Evolutionary conservation across 805 yeast genomes (phyloP), one percentile per base, ranked within the genome.

Genomic region (Monosporozyma solicola): DNA sequence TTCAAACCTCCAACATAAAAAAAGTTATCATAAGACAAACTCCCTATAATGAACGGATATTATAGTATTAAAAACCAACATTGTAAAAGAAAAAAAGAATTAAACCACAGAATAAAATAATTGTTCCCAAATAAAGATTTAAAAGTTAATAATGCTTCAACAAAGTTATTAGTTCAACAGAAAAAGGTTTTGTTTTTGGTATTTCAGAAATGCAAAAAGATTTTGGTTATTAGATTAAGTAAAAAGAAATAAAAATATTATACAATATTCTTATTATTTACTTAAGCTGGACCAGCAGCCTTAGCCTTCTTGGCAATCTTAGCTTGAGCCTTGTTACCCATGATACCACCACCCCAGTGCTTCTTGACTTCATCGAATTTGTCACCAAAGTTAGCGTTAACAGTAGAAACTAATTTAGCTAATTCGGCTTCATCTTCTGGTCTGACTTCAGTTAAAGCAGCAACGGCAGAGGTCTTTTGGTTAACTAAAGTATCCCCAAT

Each of bases 301-400:
- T 78, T 83, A 62, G 82, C 84, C 71, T 75, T 83, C 84, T 87
- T 88, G 67, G 82, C 91, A 61, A 75, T 72, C 80, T 85, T 88
- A 72, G 84, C 94, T 70, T 80, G 82, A 71, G 97, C 89, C 82
- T 92, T 94, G 68, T 86, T 79, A 76, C 98, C 97, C 83, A 94
- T 80, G 76, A 89, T 73, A 83, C 99, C 99, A 83, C 99, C 99
- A 83, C 98, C 98, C 99, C 99, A 92, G 85, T 89, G 96, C 80
- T 88, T 90, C 84, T 95, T 92, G 73, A 81, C 72, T 68, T 94
- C 97, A 72, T 92, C 97, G 86, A 85, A 88, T 79, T 89, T 88
- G 73, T 87, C 96, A 68, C 77, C 74, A 78, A 85, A 92, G 94
- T 89, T 90, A 65, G 95, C 85, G 79, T 89, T 84, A 76, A 92